Conservation (phyloP, 108 stramenopile genomes). For the Fragilaria crotonensis region DNA sequence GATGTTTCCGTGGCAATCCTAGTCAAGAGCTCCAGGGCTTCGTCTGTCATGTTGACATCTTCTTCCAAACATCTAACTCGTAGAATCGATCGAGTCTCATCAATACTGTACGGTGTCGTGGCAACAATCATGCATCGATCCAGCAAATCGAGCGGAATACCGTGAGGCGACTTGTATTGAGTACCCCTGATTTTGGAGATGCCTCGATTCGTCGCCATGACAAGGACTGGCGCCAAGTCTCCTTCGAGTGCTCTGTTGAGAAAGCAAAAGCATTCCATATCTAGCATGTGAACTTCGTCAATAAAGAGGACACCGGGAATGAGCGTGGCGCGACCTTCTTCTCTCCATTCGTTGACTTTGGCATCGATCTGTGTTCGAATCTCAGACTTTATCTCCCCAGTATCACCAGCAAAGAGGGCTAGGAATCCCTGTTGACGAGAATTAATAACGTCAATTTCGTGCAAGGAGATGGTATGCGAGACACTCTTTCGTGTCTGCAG, state of each 20-base stretch:
- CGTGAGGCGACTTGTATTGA: constrained; percentile 93
- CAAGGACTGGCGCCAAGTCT: constrained; percentile 86
- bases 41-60: constrained; percentile 95
- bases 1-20: constrained; percentile 94
- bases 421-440: constrained; percentile 97
- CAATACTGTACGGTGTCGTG: constrained; percentile 83
- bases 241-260: constrained; percentile 87
- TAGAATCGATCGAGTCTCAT: constrained; percentile 86
- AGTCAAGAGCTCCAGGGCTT: constrained; percentile 93
- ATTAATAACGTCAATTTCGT: constrained; percentile 99
- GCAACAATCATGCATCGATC: constrained; percentile 97
- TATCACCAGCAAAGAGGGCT: constrained; percentile 98
- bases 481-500: constrained; percentile 97
- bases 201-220: constrained; percentile 92
- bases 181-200: constrained; percentile 92
- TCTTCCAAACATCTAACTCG: constrained; percentile 89
- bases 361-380: constrained; percentile 96
- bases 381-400: constrained; percentile 96
- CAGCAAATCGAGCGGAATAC: constrained; percentile 94
- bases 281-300: constrained; percentile 98
- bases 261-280: constrained; percentile 95
- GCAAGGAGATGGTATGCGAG: constrained; percentile 91
- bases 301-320: constrained; percentile 99
- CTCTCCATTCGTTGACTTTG: constrained; percentile 96
- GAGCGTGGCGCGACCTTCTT: constrained; percentile 95